A percentile compares a stretch with the other conserved stretches of the same genome.
Evolutionary conservation across 106 monocot species (phyloP).

Genomic region (Apostasia ramifera): DNA sequence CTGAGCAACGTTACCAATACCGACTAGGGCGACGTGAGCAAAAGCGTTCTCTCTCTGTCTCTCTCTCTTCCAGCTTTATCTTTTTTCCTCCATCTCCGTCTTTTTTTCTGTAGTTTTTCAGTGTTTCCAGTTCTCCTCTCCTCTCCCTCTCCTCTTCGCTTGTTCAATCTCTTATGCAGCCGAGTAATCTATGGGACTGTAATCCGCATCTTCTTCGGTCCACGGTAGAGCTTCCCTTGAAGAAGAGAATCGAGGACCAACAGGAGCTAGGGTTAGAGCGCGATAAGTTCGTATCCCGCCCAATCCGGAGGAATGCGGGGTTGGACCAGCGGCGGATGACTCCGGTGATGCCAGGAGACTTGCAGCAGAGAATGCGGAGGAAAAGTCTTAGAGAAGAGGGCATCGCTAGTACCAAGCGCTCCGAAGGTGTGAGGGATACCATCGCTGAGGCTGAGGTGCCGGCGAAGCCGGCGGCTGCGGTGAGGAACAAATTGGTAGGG

Average conservation of each 20-base stretch:
- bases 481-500: constrained; percentile 4
- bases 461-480: background rate
- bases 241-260: background rate
- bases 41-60: constrained; percentile 1
- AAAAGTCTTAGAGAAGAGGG: background rate
- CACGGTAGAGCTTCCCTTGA: background rate
- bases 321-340: background rate
- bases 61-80: background rate
- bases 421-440: background rate
- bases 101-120: background rate
- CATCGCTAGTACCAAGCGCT: background rate
- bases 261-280: background rate
- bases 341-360: background rate
- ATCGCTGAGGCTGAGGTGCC: background rate
- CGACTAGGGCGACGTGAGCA: background rate
- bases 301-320: constrained; percentile 3
- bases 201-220: background rate
- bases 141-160: background rate
- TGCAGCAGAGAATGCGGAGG: constrained; percentile 1
- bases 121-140: background rate
- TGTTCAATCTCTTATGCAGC: too few relatives aligned
- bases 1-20: background rate
- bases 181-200: background rate
- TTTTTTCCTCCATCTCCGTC: background rate
- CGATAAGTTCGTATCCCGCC: background rate